Percentiles rank a stretch among this genome's conserved stretches.
These are phyloP conservation scores for Heimioporus sp. DNA, from an alignment of 768 basidiomycete species.

Conservation along the genomic window DNA sequence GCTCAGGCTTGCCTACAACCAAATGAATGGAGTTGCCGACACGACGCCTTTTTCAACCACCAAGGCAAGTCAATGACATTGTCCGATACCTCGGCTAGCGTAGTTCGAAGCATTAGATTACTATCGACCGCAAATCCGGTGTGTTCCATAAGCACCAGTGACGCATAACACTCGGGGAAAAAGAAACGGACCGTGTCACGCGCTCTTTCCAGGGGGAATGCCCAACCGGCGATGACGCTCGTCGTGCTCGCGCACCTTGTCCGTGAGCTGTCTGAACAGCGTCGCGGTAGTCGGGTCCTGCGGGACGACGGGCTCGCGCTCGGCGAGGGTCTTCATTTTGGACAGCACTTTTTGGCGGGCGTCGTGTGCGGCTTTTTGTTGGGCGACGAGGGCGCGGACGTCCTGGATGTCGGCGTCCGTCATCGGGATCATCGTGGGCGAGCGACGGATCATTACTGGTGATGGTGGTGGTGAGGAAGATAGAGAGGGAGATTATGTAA, in stretches of 20 bases:
- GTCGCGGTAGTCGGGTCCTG: conserved; percentile 6
- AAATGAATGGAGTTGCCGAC: too few relatives aligned
- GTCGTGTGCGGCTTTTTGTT: conserved; percentile 44
- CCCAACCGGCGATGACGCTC: conserved; percentile 28
- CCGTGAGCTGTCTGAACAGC: conserved; percentile 17
- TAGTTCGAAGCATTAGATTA: too few relatives aligned
- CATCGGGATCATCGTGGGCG: conserved; percentile 75
- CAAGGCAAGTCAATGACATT: too few relatives aligned
- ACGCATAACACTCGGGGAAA: too few relatives aligned
- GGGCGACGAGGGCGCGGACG: conserved; percentile 57
- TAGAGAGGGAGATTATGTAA: too few relatives aligned
- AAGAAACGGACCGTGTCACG: not conserved
- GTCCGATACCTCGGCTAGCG: too few relatives aligned
- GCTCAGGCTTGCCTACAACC: too few relatives aligned
- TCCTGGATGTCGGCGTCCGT: conserved; percentile 78
- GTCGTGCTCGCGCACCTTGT: conserved; percentile 24
- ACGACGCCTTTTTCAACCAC: too few relatives aligned
- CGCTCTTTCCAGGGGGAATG: conserved; percentile 23
- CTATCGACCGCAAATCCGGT: too few relatives aligned
- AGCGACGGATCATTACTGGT: conserved; percentile 64
- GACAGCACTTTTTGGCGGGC: conserved; percentile 40
- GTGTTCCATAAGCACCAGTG: too few relatives aligned
- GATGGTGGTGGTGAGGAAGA: not conserved
- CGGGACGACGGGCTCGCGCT: conserved; percentile 20
- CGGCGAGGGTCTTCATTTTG: conserved; percentile 47